phyloP scores from a whole-genome alignment of 2,329 filamentous ascomycete genomes.

The Fusarium sp. region DNA sequence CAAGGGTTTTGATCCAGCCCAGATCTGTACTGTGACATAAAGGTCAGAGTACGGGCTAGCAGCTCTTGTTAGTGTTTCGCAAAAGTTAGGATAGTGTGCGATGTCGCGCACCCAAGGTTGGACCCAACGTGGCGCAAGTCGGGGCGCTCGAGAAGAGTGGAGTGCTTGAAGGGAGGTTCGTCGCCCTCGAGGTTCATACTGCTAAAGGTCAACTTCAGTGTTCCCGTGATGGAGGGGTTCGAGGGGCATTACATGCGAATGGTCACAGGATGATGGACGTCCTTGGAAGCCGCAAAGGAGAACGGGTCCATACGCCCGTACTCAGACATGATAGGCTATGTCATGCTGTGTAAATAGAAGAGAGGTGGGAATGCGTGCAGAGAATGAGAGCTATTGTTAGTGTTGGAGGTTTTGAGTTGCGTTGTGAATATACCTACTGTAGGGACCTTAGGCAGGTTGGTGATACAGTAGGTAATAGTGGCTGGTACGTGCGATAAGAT shows the following conservation, averaged over 20 bases:
- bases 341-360: slow-evolving; percentile 32
- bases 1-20: slow-evolving; percentile 94
- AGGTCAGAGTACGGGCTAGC: slow-evolving; percentile 82
- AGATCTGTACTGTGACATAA: slow-evolving; percentile 91
- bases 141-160: slow-evolving; percentile 79
- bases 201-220: slow-evolving; percentile 26
- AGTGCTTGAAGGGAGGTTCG: slow-evolving; percentile 57
- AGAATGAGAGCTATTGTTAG: background rate
- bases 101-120: slow-evolving; percentile 70
- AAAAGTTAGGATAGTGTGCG: background rate
- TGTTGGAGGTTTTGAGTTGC: background rate
- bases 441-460: background rate
- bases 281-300: slow-evolving; percentile 90
- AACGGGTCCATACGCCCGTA: slow-evolving; percentile 84
- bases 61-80: slow-evolving; percentile 35
- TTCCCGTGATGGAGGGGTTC: background rate
- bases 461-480: background rate
- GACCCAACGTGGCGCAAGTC: slow-evolving; percentile 89
- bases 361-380: background rate
- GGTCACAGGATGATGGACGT: slow-evolving; percentile 77
- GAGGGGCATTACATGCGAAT: slow-evolving; percentile 64
- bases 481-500: slow-evolving; percentile 19
- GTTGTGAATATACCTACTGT: background rate
- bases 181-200: slow-evolving; percentile 61
- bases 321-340: slow-evolving; percentile 49